Conservation (phyloP, 495 filamentous ascomycete species). For the Penicillium daleae region DNA sequence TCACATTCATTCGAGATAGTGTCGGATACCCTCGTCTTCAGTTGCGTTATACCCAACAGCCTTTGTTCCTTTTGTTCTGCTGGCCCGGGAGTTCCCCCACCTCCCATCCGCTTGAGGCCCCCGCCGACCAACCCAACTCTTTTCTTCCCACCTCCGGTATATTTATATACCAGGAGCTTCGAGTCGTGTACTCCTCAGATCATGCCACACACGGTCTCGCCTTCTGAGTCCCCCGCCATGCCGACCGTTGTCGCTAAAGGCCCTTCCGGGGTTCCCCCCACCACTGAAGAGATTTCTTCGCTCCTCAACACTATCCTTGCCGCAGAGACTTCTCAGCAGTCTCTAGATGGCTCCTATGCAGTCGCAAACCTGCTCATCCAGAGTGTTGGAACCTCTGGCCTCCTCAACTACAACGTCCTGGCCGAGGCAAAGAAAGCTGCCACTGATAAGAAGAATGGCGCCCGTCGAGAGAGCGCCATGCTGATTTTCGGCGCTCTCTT, state of each 20-base stretch:
- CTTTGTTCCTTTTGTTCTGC: conserved; percentile 14
- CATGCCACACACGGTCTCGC: conserved; percentile 71
- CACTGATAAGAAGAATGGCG: conserved; percentile 89
- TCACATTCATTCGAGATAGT: not conserved
- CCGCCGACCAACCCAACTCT: not conserved
- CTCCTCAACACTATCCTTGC: conserved; percentile 76
- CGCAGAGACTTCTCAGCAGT: conserved; percentile 80
- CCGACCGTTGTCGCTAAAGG: conserved; percentile 62
- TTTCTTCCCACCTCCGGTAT: conserved; percentile 14
- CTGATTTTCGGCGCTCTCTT: conserved; percentile 92
- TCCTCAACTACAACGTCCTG: conserved; percentile 72
- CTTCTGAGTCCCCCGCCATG: conserved; percentile 61
- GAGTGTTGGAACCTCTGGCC: conserved; percentile 75
- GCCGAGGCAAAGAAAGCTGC: conserved; percentile 81
- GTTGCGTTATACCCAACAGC: not conserved
- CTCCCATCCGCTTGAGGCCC: conserved; percentile 14
- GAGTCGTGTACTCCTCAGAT: conserved; percentile 25
- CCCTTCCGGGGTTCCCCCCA: conserved; percentile 60
- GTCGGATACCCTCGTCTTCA: not conserved
- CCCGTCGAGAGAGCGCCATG: conserved; percentile 88
- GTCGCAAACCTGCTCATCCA: conserved; percentile 79
- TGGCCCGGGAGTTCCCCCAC: conserved; percentile 22
- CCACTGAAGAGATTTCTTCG: conserved; percentile 70
- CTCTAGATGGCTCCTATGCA: conserved; percentile 83
- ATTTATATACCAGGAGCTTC: conserved; percentile 13